Percentiles rank a stretch among this genome's conserved stretches.
phyloP scores from a whole-genome alignment of 2,329 filamentous ascomycete genomes.

The Pseudocercospora fijiensis region DNA sequence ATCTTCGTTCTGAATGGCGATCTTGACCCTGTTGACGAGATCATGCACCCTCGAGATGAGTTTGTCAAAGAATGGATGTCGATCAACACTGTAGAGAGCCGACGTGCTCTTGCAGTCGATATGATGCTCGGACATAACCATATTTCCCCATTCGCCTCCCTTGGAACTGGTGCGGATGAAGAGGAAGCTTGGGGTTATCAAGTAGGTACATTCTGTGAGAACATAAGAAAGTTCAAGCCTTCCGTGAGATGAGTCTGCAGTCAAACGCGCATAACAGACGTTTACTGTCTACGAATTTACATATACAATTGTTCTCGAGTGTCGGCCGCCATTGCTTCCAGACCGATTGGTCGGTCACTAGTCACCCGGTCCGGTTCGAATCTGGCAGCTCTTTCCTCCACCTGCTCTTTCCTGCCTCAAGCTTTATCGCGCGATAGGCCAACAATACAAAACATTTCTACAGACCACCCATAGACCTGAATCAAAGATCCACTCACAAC shows the following conservation, averaged over 20 bases:
- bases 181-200: constrained; percentile 34
- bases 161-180: constrained; percentile 29
- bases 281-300: neutral
- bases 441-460: neutral
- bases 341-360: neutral
- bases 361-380: neutral
- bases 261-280: neutral
- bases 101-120: constrained; percentile 27
- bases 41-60: constrained; percentile 25
- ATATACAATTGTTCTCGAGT: neutral
- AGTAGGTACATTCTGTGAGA: constrained; percentile 28
- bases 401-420: constrained; percentile 7
- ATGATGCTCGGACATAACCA: constrained; percentile 33
- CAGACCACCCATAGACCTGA: neutral
- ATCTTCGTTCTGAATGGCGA: constrained; percentile 29
- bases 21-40: constrained; percentile 32
- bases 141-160: constrained; percentile 26
- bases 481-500: too few species aligned
- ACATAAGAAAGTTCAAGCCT: constrained; percentile 21
- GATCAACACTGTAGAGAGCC: constrained; percentile 18
- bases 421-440: constrained; percentile 7
- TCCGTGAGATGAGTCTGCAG: neutral
- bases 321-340: neutral
- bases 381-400: constrained; percentile 15
- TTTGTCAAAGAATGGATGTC: constrained; percentile 29